These are phyloP conservation scores for Kwoniella pini DNA, from an alignment of 768 basidiomycete genomes.

Conservation along the genomic window DNA sequence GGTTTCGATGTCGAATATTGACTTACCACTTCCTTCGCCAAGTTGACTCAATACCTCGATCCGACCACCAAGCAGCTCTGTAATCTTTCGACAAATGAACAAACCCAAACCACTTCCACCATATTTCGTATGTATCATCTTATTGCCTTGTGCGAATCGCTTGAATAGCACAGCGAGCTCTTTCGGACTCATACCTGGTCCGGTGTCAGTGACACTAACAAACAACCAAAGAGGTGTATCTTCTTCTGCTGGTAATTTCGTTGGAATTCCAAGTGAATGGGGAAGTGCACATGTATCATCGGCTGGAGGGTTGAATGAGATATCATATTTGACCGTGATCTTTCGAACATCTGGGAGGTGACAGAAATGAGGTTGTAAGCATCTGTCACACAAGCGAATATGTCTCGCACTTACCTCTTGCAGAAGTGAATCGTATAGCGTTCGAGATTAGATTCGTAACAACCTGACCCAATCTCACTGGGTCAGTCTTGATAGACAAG, in stretches of 20 bases:
- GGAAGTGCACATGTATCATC: conserved; percentile 47
- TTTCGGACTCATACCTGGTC: conserved; percentile 49
- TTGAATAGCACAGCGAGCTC: conserved; percentile 49
- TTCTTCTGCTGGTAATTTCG: conserved; percentile 24
- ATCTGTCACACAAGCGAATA: background rate
- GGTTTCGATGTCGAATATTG: background rate
- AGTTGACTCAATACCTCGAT: conserved; percentile 50
- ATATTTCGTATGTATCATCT: conserved; percentile 49
- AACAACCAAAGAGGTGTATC: conserved; percentile 43
- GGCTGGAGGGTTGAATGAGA: conserved; percentile 46
- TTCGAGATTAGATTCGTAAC: conserved; percentile 55
- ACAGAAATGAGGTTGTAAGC: background rate
- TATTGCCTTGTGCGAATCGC: conserved; percentile 47
- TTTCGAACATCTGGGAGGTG: conserved; percentile 13
- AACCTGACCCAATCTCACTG: conserved; percentile 49
- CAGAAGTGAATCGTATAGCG: conserved; percentile 51
- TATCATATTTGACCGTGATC: conserved; percentile 50
- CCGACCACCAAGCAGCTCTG: conserved; percentile 50
- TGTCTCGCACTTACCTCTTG: conserved; percentile 18
- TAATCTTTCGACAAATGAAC: conserved; percentile 51
- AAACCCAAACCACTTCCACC: conserved; percentile 53
- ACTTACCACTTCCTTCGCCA: conserved; percentile 41
- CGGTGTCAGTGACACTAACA: conserved; percentile 47
- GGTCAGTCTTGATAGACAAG: conserved; percentile 39
- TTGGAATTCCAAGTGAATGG: conserved; percentile 22